Percentiles rank a stretch among this genome's conserved stretches.
Conservation (phyloP, 768 basidiomycete genomes). For the Daedalea quercina region DNA sequence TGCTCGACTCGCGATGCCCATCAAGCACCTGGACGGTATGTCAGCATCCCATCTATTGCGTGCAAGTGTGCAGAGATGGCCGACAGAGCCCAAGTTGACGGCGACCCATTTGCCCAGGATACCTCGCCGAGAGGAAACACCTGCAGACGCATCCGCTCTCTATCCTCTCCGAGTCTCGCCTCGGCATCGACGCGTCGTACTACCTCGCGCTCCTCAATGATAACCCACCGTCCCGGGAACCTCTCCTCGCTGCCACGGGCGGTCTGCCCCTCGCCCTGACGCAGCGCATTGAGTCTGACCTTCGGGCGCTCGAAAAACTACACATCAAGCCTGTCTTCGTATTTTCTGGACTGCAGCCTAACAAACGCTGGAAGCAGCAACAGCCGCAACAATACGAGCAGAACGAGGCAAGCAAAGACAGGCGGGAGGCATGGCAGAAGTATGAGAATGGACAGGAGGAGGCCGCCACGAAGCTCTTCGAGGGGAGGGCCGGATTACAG, state of each 20-base stretch:
- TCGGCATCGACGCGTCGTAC: constrained; percentile 93
- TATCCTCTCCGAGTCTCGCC: constrained; percentile 81
- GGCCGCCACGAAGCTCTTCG: constrained; percentile 78
- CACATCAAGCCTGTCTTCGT: constrained; percentile 99
- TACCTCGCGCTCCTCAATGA: constrained; percentile 81
- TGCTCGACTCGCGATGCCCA: constrained; percentile 45
- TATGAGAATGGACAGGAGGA: constrained; percentile 93
- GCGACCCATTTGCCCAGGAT: constrained; percentile 40
- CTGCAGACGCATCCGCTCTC: constrained; percentile 75
- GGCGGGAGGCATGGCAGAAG: constrained; percentile 84
- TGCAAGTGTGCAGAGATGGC: not conserved
- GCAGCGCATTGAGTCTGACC: constrained; percentile 84
- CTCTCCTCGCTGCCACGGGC: constrained; percentile 90
- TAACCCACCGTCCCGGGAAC: constrained; percentile 73
- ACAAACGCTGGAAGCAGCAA: constrained; percentile 63
- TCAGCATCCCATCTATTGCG: constrained; percentile 6
- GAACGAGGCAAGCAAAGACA: constrained; percentile 64
- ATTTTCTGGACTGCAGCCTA: constrained; percentile 82
- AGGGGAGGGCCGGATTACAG: constrained; percentile 56
- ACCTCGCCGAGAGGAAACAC: constrained; percentile 84
- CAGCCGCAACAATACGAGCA: constrained; percentile 42
- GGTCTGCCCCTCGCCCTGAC: constrained; percentile 88
- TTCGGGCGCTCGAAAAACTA: constrained; percentile 83
- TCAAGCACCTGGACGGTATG: constrained; percentile 81
- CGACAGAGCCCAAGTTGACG: constrained; percentile 4